Base-by-base conservation (phyloP, 2,329 filamentous ascomycete genomes). In the Neocucurbitaria cava region DNA sequence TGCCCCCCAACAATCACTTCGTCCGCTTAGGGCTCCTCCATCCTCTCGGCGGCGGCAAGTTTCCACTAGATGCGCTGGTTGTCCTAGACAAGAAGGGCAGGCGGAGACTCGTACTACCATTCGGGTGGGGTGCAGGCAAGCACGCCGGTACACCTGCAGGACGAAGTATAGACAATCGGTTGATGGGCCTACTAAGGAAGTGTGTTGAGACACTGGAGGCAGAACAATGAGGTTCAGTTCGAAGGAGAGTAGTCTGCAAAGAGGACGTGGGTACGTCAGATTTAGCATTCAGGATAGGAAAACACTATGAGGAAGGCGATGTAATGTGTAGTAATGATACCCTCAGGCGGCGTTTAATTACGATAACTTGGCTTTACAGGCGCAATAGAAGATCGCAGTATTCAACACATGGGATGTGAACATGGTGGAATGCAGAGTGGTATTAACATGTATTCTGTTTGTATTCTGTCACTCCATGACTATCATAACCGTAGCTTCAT, bases 11-110 rank as follows among this genome's bases (percentile, higher is more conserved):
- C 41, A 77, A 76, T 46, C 73, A 75, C 49, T 76, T 77, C 52
- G 61, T 77, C 46, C 65, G 70, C 15, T 58, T 81, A 17, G 78
- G 78, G 7, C 66, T 81, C 6, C 62, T 80, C 21, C 78, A 81
- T 55, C 78, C 78, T 2, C 68, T 80, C 3, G 78, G 78, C 36
- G 78, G 77, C 48, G 78, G 78, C 1, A 75, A 77, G 40, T 66
- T 71, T 20, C 76, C 76, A 1, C 62, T 81, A 10, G 78, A 80
- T 55, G 77, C 78, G 5, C 65, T 81, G n/a, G 77, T 79, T 4
- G 73, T 80, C 1, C 52, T 80, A 3, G 78, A 81, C 55, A 58
- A 56, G 5, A 61, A 62, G 11, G 72, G 72, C 0, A 66, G 72
- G 33, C 66, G 76, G 20, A 70, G 78, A 45, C 62, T 80, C 48